Conservation (phyloP, 805 yeast genomes). For the Lachancea sp. region DNA sequence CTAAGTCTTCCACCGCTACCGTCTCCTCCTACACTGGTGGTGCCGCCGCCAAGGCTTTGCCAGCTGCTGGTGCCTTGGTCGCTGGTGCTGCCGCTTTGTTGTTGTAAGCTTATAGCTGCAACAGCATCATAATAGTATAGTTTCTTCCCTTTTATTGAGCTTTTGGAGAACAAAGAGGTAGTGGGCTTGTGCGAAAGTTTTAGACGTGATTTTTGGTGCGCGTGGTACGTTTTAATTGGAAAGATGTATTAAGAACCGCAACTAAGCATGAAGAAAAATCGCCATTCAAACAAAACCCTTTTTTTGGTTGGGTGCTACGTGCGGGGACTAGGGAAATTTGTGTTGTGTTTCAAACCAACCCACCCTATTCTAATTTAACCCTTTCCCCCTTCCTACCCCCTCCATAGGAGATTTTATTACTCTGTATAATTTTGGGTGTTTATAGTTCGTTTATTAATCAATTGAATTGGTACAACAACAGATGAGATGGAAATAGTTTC, state of each 20-base stretch:
- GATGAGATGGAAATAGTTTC: no score
- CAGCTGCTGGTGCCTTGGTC: conserved; percentile 44
- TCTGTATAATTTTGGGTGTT: conserved; percentile 16
- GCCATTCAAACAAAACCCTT: background rate
- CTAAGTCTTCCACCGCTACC: conserved; percentile 15
- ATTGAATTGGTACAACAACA: conserved; percentile 8
- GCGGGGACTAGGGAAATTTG: background rate
- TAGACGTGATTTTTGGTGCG: background rate
- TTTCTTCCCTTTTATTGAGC: conserved; percentile 1
- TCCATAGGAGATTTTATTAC: background rate
- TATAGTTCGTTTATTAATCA: conserved; percentile 20
- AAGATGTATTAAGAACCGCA: no score
- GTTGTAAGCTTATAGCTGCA: conserved; percentile 30
- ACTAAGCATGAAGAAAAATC: no score
- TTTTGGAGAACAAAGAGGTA: no score
- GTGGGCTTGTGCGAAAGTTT: no score
- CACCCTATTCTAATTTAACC: no score
- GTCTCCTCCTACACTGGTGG: no score
- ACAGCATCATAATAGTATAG: background rate
- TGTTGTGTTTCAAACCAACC: background rate
- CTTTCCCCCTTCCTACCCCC: no score
- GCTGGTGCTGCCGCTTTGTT: conserved; percentile 46
- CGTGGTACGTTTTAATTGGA: no score
- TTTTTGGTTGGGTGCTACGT: background rate
- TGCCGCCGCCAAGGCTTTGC: conserved; percentile 41